A percentile compares a stretch with the other conserved stretches of the same genome.
phyloP scores from a whole-genome alignment of 108 stramenopile genomes.

The Mediolabrus comicus region DNA sequence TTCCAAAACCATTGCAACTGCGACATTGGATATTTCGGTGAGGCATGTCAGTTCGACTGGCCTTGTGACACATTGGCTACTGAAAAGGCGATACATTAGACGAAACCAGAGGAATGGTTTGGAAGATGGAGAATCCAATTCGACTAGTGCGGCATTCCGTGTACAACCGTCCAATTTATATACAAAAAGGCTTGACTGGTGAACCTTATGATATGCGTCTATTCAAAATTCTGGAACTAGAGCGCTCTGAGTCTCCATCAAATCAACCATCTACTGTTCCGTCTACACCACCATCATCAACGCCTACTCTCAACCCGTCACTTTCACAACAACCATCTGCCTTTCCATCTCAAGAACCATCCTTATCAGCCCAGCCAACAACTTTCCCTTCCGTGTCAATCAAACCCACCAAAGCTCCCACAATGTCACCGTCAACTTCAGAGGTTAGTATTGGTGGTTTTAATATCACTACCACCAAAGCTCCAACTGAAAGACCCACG shows the following conservation, averaged over 20 bases:
- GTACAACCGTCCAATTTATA: neutral
- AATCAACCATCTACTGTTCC: neutral
- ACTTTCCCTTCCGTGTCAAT: neutral
- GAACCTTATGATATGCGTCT: neutral
- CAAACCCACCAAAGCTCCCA: no score
- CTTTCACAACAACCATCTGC: neutral
- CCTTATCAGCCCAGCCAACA: neutral
- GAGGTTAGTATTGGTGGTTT: neutral
- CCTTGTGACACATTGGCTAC: slow-evolving; percentile 4
- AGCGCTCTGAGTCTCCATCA: no score
- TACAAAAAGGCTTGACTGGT: neutral
- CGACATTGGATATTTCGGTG: neutral
- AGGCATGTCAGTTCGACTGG: slow-evolving; percentile 4
- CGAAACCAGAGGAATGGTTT: neutral
- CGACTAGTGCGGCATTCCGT: neutral
- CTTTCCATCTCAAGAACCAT: neutral
- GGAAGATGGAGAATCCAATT: neutral
- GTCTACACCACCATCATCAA: neutral
- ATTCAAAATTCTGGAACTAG: neutral
- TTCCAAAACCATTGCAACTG: neutral
- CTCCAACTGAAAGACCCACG: neutral
- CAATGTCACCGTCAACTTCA: neutral
- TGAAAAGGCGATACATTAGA: neutral
- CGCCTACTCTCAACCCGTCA: neutral
- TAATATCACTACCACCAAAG: neutral